Evolutionary conservation across 768 basidiomycete species (phyloP), one percentile per base, ranked within the genome.

Genomic region (Tulasnella sp.): DNA sequence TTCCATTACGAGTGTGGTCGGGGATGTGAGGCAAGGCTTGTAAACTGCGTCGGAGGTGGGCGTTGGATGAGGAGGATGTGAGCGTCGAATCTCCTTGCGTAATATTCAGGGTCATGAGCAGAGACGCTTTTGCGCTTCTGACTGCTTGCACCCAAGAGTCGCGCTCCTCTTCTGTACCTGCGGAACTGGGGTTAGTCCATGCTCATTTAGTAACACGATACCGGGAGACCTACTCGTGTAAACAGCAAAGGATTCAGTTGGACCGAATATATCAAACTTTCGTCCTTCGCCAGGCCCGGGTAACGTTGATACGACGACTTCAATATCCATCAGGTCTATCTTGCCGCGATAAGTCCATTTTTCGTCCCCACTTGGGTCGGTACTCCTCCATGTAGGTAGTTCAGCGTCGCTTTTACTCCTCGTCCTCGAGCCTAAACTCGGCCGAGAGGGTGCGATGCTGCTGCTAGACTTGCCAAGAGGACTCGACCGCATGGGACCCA

Each of bases 31-130:
- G 91, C 40, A 92, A 82, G 0, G 93, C 93, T 79, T 91, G 91
- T 14, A 95, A 82, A 0, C 88, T 88, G 4, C 89, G 88, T 49
- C 93, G 88, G 19, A 94, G 85, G 80, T 94, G 93, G 45, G 90
- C 87, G 0, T 89, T 93, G 0, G 91, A 91, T 1, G 89, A 82
- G 0, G 92, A 93, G 0, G 91, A 91, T 0, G 92, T 93, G 34
- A 94, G 85, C 0, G 93, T 94, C 9, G 93, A 93, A 81, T 94
- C 89, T 5, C 92, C 91, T 79, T 91, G 88, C 39, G 88, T 91
- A 75, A 88, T 82, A 78, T 91, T 91, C 37, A 94, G 84, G 0
- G 90, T 89, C 29, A 87, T 85, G n/a, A 94, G 86, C n/a, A 90
- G 84, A 54, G 90, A 86, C 2, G 87, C 84, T 81, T 93, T 94